Percentiles rank a stretch among this genome's conserved stretches.
Evolutionary conservation across 768 basidiomycete genomes (phyloP).

Genomic region (Panaeolus papilionaceus): DNA sequence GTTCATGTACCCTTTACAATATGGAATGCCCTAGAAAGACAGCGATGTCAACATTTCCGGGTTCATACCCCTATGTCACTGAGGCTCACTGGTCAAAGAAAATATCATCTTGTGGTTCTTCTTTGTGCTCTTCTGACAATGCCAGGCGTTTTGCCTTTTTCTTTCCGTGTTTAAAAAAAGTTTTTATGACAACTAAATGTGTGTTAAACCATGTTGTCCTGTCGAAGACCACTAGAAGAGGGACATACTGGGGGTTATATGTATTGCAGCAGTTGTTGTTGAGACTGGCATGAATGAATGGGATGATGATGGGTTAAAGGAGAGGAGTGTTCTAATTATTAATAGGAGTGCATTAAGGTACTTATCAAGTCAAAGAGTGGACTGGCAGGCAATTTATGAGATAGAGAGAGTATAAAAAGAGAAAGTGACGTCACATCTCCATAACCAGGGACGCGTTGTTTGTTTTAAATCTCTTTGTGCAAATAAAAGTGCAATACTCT

Average conservation of each 20-base stretch:
- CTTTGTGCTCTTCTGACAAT: slow-evolving; percentile 38
- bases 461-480: slow-evolving; percentile 23
- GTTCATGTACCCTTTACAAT: slow-evolving; percentile 57
- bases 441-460: slow-evolving; percentile 23
- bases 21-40: slow-evolving; percentile 59
- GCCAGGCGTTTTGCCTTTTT: slow-evolving; percentile 47
- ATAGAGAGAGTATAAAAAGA: not conserved
- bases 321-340: slow-evolving; percentile 2
- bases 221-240: not conserved
- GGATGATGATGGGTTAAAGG: slow-evolving; percentile 16
- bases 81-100: slow-evolving; percentile 69
- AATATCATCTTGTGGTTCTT: slow-evolving; percentile 64
- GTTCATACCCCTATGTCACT: not conserved
- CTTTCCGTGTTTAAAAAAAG: slow-evolving; percentile 54
- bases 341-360: not conserved
- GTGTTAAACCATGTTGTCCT: not conserved
- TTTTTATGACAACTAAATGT: slow-evolving; percentile 56
- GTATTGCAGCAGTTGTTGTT: slow-evolving; percentile 57
- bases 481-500: slow-evolving; percentile 13
- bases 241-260: slow-evolving; percentile 57
- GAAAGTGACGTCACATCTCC: slow-evolving; percentile 33
- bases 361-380: slow-evolving; percentile 19
- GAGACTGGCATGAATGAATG: slow-evolving; percentile 52
- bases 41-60: not conserved
- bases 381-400: not conserved